phyloP scores from a whole-genome alignment of 2,329 filamentous ascomycete species.

The Pseudocercospora musae region DNA sequence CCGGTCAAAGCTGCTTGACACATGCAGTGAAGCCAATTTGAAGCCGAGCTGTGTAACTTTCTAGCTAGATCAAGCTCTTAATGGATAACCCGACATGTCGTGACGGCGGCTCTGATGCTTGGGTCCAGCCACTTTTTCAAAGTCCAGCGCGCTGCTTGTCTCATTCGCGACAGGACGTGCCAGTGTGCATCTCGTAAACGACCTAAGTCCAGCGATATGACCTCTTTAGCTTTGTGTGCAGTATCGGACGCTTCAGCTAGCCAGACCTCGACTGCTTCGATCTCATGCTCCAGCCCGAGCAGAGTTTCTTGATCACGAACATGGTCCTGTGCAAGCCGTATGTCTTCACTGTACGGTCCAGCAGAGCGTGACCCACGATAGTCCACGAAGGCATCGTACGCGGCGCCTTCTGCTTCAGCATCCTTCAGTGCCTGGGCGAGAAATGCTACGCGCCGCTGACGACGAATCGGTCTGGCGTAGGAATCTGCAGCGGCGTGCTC shows the following conservation, averaged over 20 bases:
- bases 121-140: background rate
- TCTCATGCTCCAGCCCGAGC: background rate
- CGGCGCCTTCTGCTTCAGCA: background rate
- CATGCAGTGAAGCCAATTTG: too few species aligned
- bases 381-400: background rate
- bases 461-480: background rate
- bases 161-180: background rate
- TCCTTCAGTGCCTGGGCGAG: background rate
- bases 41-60: too few species aligned
- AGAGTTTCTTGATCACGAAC: background rate
- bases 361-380: too few species aligned
- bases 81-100: background rate
- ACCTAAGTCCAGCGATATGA: background rate
- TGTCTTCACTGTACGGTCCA: too few species aligned
- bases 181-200: background rate
- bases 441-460: background rate
- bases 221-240: background rate
- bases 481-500: background rate
- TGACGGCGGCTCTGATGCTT: too few species aligned
- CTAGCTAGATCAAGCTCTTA: too few species aligned
- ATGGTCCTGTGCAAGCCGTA: too few species aligned
- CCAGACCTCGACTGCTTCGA: background rate
- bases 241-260: background rate
- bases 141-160: background rate
- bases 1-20: too few species aligned